phyloP scores from a whole-genome alignment of 2,329 filamentous ascomycete species.

The Emmonsiellopsis sp. region DNA sequence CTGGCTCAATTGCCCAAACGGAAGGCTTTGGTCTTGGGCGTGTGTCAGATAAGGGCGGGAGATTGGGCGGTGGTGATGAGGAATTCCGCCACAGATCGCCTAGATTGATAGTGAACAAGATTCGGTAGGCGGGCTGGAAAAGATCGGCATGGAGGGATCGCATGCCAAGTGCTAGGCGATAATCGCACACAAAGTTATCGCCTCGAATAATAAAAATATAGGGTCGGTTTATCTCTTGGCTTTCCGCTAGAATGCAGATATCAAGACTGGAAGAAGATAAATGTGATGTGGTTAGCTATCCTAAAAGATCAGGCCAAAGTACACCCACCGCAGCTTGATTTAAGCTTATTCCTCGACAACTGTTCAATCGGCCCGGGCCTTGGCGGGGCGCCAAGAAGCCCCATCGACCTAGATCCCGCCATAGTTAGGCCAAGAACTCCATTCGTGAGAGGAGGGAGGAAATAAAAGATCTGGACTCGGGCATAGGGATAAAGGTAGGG shows the following conservation, averaged over 20 bases:
- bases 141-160: background rate
- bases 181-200: background rate
- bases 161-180: constrained; percentile 1
- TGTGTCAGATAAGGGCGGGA: background rate
- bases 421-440: background rate
- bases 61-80: background rate
- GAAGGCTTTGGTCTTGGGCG: background rate
- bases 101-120: background rate
- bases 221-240: too few species aligned
- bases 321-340: too few species aligned
- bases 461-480: background rate
- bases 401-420: background rate
- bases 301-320: background rate
- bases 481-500: background rate
- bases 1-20: background rate
- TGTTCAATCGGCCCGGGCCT: background rate
- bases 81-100: background rate
- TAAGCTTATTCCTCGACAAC: background rate
- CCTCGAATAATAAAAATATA: background rate
- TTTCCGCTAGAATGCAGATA: too few species aligned
- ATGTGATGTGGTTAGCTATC: background rate
- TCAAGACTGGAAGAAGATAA: too few species aligned
- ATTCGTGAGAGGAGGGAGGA: background rate
- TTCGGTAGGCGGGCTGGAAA: background rate
- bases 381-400: background rate